These are phyloP conservation scores for Crithidia expoeki DNA, from an alignment of 208 protist genomes.

Conservation along the genomic window DNA sequence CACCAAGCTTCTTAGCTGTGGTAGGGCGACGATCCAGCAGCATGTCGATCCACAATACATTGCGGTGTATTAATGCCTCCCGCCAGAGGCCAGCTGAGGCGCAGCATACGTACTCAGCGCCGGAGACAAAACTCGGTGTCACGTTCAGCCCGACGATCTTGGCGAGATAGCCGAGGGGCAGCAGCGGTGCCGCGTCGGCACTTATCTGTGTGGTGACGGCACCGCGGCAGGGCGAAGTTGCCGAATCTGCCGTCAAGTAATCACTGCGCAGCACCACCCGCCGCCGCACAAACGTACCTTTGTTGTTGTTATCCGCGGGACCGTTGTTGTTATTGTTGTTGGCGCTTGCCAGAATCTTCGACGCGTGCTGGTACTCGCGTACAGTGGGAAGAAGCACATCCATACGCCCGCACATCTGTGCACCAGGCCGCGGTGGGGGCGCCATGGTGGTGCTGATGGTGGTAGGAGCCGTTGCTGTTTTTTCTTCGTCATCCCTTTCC, in stretches of 20 bases:
- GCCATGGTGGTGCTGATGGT: no score
- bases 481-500: no score
- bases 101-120: constrained; percentile 25
- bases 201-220: no score
- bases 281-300: background rate
- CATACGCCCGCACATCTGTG: no score
- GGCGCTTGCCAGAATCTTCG: background rate
- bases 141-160: background rate
- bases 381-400: no score
- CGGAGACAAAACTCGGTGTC: constrained; percentile 10
- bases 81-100: constrained; percentile 24
- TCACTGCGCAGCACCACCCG: background rate
- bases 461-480: background rate
- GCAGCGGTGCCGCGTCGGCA: background rate
- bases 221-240: no score
- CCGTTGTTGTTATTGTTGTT: no score
- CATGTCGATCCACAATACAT: constrained; percentile 33
- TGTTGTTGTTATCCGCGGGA: background rate
- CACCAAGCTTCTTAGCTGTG: constrained; percentile 19
- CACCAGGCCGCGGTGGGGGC: no score
- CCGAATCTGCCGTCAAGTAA: background rate
- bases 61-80: constrained; percentile 29
- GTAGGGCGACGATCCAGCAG: constrained; percentile 28
- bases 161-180: background rate
- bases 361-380: background rate